Percentiles rank a stretch among this genome's conserved stretches.
Evolutionary conservation across 208 protist genomes (phyloP).

Genomic region (Acanthamoeba divionensis): DNA sequence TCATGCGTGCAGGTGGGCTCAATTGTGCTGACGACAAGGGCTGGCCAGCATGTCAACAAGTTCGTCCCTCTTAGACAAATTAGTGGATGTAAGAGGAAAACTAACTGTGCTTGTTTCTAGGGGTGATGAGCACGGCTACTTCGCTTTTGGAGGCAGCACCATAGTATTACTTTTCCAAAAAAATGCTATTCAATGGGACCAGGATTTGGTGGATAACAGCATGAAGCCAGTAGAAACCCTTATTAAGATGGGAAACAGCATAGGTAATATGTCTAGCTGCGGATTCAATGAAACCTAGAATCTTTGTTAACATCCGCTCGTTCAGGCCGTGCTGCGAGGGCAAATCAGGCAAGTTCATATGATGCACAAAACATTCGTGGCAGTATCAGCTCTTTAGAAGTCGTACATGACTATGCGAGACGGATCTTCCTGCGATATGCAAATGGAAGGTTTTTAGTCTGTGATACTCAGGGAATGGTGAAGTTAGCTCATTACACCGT

Average conservation of each 20-base stretch:
- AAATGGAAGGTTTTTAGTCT: too few relatives aligned
- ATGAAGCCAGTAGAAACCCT: conserved; percentile 7
- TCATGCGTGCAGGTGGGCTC: conserved; percentile 70
- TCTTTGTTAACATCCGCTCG: not conserved
- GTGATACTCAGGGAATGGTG: too few relatives aligned
- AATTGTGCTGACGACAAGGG: conserved; percentile 59
- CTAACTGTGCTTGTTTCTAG: not conserved
- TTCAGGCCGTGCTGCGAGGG: too few relatives aligned
- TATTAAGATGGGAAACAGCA: conserved; percentile 4
- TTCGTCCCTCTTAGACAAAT: not conserved
- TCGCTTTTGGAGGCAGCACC: conserved; percentile 81
- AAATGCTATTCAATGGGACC: conserved; percentile 68
- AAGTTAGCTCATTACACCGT: too few relatives aligned
- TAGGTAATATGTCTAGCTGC: not conserved
- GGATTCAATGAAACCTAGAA: not conserved
- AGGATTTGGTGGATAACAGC: conserved; percentile 76
- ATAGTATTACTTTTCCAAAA: conserved; percentile 75
- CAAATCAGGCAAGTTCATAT: not conserved
- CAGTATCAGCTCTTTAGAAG: too few relatives aligned
- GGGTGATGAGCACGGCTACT: conserved; percentile 82
- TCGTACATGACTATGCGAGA: too few relatives aligned
- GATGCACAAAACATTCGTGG: not conserved
- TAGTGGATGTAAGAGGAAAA: not conserved
- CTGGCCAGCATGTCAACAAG: conserved; percentile 65
- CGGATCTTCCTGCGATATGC: too few relatives aligned